Base-by-base conservation (phyloP, 306 rosid genomes). In the Styphnolobium japonicum region DNA sequence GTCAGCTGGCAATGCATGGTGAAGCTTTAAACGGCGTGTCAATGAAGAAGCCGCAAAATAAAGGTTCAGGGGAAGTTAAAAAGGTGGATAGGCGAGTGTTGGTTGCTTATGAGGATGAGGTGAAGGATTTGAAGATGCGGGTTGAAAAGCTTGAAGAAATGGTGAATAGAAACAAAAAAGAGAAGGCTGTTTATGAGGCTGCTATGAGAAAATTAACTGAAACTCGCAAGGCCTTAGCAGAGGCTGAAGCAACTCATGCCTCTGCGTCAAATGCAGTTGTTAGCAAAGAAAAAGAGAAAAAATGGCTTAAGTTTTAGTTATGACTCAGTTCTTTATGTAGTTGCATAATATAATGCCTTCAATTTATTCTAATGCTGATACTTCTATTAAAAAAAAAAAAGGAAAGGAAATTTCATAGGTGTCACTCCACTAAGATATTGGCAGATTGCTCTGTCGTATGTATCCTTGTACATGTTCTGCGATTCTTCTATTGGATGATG, bases 91-190 rank as follows among this genome's bases (percentile, higher is more conserved):
- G 98, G 71, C 80, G 87, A 52, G 87, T 76, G 12, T 72, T 95
- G 86, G 71, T 95, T 77, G 98, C 89, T 11, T 91, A 83, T 7
- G 94, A 90, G 10, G 90, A 87, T 6, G 98, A 95, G 80, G 89
- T 92, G 82, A 95, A 92, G 85, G 98, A 86, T 81, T 71, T 95
- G 90, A 92, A 86, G 79, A 16, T 67, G 42, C 83, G 90, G 31
- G 84, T 86, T 22, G 91, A 76, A 82, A 95, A 93, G 87, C 97
- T 92, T 34, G 98, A 95, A 81, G 98, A 92, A 73, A 95, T 95
- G 93, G 96, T 69, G 25, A 87, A 84, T 34, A 81, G 87, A 67
- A 95, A 95, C 88, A 86, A 46, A 55, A 92, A 84, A 31, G 98
- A 95, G 87, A 95, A 95, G 87, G 85, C 67, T 78, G 94, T 95